Conservation (phyloP, 352 stramenopile genomes). For the Pythium plurisporium region DNA sequence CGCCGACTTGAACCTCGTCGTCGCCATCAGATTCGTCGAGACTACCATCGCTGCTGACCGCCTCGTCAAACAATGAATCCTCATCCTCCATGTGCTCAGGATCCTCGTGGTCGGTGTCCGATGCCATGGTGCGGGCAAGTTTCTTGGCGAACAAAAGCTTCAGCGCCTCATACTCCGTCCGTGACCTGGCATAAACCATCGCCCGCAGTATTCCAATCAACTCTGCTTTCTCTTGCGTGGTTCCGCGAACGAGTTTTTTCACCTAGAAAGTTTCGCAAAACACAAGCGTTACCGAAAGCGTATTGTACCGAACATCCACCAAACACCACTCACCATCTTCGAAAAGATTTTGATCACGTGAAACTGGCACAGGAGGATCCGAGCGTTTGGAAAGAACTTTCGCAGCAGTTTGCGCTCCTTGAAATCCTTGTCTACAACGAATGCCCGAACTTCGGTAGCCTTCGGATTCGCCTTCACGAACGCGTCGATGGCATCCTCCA, state of each 20-base stretch:
- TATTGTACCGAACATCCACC: background rate
- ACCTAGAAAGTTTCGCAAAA: background rate
- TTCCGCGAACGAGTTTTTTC: background rate
- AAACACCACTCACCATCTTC: slow-evolving; percentile 3
- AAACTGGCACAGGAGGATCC: slow-evolving; percentile 7
- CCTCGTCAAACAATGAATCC: background rate
- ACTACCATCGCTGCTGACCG: background rate
- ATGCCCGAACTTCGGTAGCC: background rate
- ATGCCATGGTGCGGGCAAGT: background rate
- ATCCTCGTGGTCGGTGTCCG: too few relatives aligned
- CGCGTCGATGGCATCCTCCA: background rate
- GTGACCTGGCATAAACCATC: background rate
- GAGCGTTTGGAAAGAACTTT: background rate
- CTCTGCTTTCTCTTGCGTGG: background rate
- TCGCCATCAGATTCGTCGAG: too few relatives aligned
- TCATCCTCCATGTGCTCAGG: background rate
- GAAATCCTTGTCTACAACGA: slow-evolving; percentile 6
- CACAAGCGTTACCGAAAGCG: background rate
- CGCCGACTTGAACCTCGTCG: background rate
- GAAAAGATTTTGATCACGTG: slow-evolving; percentile 7
- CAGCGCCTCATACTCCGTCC: background rate
- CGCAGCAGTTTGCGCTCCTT: background rate
- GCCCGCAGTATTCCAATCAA: background rate
- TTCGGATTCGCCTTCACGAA: background rate
- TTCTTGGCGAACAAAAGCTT: background rate